phyloP scores from a whole-genome alignment of 2,329 filamentous ascomycete genomes.

The Ceratocystis cubensis region DNA sequence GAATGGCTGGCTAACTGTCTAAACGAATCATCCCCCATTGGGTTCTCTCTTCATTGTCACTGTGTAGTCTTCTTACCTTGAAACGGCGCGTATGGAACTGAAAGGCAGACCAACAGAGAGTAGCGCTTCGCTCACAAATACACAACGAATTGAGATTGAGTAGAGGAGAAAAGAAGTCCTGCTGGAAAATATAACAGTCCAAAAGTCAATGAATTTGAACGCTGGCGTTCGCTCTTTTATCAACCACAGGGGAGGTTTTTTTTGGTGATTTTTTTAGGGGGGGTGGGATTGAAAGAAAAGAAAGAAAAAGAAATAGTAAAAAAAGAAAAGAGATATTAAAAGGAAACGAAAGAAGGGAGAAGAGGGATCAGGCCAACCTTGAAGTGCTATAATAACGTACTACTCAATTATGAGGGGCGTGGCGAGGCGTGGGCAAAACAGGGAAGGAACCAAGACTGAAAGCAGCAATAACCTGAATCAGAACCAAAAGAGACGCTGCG shows the following conservation, averaged over 20 bases:
- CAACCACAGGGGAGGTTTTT: constrained; percentile 11
- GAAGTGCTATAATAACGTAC: not conserved
- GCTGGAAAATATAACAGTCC: constrained; percentile 19
- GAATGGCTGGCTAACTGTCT: too few relatives aligned
- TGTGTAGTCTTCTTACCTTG: not conserved
- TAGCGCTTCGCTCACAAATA: constrained; percentile 20
- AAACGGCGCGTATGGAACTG: constrained; percentile 19
- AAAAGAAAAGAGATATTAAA: not conserved
- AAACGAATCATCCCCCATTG: not conserved
- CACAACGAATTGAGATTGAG: constrained; percentile 11
- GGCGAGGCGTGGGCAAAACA: not conserved
- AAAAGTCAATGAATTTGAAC: constrained; percentile 11
- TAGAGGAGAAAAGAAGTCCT: constrained; percentile 12
- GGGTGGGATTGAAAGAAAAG: constrained; percentile 1
- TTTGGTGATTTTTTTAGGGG: constrained; percentile 7
- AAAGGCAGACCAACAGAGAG: constrained; percentile 20
- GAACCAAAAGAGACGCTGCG: not conserved
- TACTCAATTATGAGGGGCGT: not conserved
- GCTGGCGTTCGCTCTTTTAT: constrained; percentile 10
- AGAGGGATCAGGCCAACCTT: not conserved
- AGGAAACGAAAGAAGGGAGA: not conserved
- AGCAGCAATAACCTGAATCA: not conserved
- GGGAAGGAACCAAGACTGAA: not conserved
- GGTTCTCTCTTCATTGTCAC: not conserved
- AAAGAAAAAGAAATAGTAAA: not conserved